A percentile compares a stretch with the other conserved stretches of the same genome.
phyloP scores from a whole-genome alignment of 2,329 filamentous ascomycete species.

The Sporothrix variecibatus region DNA sequence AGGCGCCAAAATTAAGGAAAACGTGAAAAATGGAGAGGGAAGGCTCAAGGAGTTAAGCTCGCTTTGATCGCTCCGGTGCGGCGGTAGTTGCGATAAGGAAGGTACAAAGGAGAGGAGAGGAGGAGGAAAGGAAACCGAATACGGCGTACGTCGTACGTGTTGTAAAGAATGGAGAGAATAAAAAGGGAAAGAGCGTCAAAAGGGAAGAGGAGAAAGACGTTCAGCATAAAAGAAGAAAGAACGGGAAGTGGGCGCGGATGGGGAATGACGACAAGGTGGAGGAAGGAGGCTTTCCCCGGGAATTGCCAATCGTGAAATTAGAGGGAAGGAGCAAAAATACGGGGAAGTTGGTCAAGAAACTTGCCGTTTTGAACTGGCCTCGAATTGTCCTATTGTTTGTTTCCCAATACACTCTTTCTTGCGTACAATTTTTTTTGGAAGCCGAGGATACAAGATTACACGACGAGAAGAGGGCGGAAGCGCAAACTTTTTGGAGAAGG shows the following conservation, averaged over 20 bases:
- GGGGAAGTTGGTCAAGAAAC: not conserved
- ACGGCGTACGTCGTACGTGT: not conserved
- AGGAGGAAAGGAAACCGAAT: not conserved
- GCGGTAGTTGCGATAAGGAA: constrained; percentile 12
- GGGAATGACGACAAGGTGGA: constrained; percentile 15
- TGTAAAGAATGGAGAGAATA: not conserved
- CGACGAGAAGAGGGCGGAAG: constrained; percentile 3
- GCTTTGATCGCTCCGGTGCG: constrained; percentile 21
- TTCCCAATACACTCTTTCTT: not conserved
- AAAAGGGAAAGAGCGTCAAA: not conserved
- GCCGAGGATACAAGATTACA: constrained; percentile 3
- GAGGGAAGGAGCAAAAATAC: constrained; percentile 9
- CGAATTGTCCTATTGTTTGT: not conserved
- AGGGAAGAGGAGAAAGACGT: not conserved
- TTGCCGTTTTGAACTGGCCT: not conserved
- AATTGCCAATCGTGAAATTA: not conserved
- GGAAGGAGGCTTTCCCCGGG: constrained; percentile 8
- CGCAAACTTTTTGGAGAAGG: constrained; percentile 10
- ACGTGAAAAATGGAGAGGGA: not conserved
- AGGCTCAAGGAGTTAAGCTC: constrained; percentile 13
- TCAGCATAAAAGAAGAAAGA: not conserved
- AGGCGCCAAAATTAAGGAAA: not conserved
- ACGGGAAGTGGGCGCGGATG: not conserved
- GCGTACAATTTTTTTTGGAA: not conserved
- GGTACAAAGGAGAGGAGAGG: not conserved